Evolutionary conservation across 2,329 filamentous ascomycete genomes (phyloP).

Genomic region (Phialocephala sp.): DNA sequence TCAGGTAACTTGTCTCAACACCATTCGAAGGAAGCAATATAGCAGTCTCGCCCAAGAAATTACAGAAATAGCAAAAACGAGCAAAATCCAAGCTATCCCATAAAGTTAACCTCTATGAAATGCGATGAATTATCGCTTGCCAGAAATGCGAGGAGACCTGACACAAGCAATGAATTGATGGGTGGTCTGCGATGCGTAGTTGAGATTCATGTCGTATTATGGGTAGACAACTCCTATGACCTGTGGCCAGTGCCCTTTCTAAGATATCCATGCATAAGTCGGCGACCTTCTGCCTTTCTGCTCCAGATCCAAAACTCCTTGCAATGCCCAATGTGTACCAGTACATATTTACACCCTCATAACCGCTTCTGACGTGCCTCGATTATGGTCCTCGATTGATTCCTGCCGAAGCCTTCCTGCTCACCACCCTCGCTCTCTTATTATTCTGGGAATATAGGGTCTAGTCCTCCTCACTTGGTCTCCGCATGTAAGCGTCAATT

Average conservation of each 20-base stretch:
- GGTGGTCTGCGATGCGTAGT: too few relatives aligned
- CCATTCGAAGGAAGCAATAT: too few relatives aligned
- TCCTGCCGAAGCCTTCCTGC: neutral
- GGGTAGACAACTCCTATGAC: neutral
- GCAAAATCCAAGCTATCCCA: too few relatives aligned
- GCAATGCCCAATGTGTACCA: conserved; percentile 13
- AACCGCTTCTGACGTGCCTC: neutral
- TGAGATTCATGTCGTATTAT: too few relatives aligned
- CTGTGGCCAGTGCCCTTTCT: neutral
- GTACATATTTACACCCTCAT: conserved; percentile 1
- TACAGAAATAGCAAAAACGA: too few relatives aligned
- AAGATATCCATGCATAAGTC: neutral
- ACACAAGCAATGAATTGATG: too few relatives aligned
- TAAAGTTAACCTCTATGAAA: too few relatives aligned
- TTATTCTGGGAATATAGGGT: neutral
- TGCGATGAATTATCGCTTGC: too few relatives aligned
- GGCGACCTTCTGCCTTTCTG: neutral
- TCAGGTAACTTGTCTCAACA: too few relatives aligned
- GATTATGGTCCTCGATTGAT: neutral
- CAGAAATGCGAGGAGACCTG: too few relatives aligned
- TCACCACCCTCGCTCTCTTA: neutral
- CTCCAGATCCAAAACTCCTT: conserved; percentile 15
- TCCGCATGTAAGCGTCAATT: conserved; percentile 90
- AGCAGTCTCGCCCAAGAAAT: too few relatives aligned
- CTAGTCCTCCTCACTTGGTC: conserved; percentile 65